phyloP scores from a whole-genome alignment of 805 yeast genomes.

The Scheffersomyces spartinae region DNA sequence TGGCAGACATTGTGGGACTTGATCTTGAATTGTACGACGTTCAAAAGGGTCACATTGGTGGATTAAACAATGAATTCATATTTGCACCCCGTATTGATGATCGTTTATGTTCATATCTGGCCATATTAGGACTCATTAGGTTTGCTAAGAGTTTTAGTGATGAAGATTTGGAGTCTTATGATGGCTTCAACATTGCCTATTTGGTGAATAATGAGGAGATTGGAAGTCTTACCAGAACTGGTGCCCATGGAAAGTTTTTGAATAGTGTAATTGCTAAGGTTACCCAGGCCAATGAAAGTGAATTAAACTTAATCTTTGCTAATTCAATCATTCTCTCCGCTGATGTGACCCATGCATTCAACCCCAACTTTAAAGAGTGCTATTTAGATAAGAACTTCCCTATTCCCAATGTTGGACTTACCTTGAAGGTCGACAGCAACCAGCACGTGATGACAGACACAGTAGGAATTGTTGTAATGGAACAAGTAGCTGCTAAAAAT shows the following conservation, averaged over 20 bases:
- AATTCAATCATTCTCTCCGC: slow-evolving; percentile 74
- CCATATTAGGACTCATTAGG: slow-evolving; percentile 45
- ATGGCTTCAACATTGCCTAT: slow-evolving; percentile 46
- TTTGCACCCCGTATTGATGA: slow-evolving; percentile 82
- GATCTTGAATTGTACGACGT: slow-evolving; percentile 77
- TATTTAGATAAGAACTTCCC: slow-evolving; percentile 76
- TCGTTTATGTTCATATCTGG: slow-evolving; percentile 70
- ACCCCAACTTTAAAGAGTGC: slow-evolving; percentile 62
- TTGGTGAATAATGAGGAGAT: slow-evolving; percentile 76
- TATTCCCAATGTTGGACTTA: slow-evolving; percentile 63
- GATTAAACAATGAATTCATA: slow-evolving; percentile 63
- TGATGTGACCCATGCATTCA: slow-evolving; percentile 72
- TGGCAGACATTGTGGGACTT: slow-evolving; percentile 51
- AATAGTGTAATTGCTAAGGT: slow-evolving; percentile 55
- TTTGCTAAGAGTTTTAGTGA: slow-evolving; percentile 18
- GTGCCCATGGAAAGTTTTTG: slow-evolving; percentile 68
- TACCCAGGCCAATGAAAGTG: too few species aligned
- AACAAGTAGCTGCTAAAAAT: slow-evolving; percentile 55
- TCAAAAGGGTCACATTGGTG: slow-evolving; percentile 71
- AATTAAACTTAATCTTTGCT: too few species aligned
- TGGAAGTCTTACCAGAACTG: slow-evolving; percentile 71
- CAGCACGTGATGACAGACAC: slow-evolving; percentile 79
- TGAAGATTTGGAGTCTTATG: slow-evolving; percentile 11
- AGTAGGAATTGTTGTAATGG: slow-evolving; percentile 57
- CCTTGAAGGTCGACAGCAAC: slow-evolving; percentile 64